phyloP scores from a whole-genome alignment of 208 protist genomes.

The Crithidia sp. region DNA sequence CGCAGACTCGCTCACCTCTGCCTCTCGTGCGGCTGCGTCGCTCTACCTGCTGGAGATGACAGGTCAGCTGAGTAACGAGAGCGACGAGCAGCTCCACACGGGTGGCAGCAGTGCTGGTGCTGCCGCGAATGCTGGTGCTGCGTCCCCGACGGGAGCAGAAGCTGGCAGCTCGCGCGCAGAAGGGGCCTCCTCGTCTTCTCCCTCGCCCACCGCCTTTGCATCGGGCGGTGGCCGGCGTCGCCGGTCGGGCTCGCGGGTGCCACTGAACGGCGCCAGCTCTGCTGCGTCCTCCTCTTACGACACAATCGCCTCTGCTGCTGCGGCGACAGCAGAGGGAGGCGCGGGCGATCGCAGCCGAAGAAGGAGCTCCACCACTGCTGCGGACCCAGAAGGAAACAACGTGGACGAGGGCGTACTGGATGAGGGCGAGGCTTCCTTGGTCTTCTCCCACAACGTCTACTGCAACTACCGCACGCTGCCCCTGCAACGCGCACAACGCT shows the following conservation, averaged over 20 bases:
- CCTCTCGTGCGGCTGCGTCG: conserved; percentile 4
- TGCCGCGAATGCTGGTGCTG: background rate
- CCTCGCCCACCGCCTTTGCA: background rate
- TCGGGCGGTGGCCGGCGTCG: conserved; percentile 2
- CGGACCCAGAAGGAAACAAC: background rate
- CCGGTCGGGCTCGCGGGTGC: conserved; percentile 2
- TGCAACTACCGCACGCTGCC: conserved; percentile 70
- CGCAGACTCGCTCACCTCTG: conserved; percentile 17
- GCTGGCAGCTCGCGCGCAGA: background rate
- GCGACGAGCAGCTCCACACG: background rate
- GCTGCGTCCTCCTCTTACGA: background rate
- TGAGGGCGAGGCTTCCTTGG: conserved; percentile 7
- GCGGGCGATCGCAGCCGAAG: background rate
- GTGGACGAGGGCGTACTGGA: background rate
- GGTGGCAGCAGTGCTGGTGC: too few species aligned
- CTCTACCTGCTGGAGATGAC: conserved; percentile 25
- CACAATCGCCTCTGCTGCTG: background rate
- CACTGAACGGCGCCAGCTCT: background rate
- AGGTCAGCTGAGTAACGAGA: conserved; percentile 8
- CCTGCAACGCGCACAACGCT: conserved; percentile 33
- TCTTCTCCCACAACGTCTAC: conserved; percentile 44
- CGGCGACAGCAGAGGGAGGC: too few species aligned
- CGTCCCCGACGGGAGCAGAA: background rate
- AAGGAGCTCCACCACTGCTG: background rate
- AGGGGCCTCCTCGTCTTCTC: background rate